Conservation (phyloP, 2,329 filamentous ascomycete species). For the Curvularia verruculosa region DNA sequence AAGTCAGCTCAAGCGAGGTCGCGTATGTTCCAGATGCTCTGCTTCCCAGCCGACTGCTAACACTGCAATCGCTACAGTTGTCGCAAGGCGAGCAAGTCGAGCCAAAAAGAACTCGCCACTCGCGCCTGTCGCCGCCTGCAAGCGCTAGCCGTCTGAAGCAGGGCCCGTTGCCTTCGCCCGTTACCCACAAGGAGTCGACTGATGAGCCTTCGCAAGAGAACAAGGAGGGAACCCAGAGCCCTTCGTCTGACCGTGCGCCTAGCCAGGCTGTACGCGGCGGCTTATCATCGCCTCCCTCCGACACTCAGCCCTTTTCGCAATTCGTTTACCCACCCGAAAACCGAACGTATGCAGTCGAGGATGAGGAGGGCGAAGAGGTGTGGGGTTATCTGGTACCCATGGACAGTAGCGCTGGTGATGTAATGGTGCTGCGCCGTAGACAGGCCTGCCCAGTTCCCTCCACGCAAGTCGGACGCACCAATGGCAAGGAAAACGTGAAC, state of each 20-base stretch:
- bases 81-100: constrained; percentile 70
- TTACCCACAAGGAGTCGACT: constrained; percentile 72
- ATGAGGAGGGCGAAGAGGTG: constrained; percentile 83
- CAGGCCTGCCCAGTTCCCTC: constrained; percentile 68
- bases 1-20: constrained; percentile 82
- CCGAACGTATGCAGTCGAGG: constrained; percentile 80
- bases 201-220: constrained; percentile 58
- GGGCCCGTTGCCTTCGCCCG: constrained; percentile 76
- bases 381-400: constrained; percentile 95
- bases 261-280: constrained; percentile 51
- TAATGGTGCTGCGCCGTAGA: constrained; percentile 77
- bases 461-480: constrained; percentile 46
- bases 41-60: constrained; percentile 18
- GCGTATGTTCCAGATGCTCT: constrained; percentile 61
- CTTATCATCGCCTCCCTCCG: constrained; percentile 67
- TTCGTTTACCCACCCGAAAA: constrained; percentile 73
- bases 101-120: constrained; percentile 83
- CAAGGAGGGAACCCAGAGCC: constrained; percentile 76
- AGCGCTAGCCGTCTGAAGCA: constrained; percentile 58
- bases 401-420: constrained; percentile 70
- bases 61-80: constrained; percentile 57
- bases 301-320: constrained; percentile 82
- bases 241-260: constrained; percentile 52
- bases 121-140: constrained; percentile 59
- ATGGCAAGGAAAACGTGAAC: constrained; percentile 54